phyloP scores from a whole-genome alignment of 345 rosid genomes.

The Firmiana major region DNA sequence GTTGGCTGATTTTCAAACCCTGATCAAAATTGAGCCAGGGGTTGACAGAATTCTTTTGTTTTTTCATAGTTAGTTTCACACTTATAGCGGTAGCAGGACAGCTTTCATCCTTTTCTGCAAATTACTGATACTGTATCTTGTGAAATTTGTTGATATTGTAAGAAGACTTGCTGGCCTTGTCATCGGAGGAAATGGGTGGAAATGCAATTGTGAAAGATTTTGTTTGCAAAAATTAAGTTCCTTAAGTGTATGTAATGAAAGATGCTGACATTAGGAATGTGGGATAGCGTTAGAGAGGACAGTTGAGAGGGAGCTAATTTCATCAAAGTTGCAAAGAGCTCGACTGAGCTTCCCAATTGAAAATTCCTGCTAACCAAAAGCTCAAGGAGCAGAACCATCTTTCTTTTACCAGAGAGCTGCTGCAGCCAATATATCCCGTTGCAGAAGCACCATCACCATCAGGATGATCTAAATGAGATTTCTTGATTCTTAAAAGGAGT shows the following conservation, averaged over 20 bases:
- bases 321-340: too few species aligned
- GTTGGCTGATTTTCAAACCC: slow-evolving; percentile 9
- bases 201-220: not conserved
- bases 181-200: not conserved
- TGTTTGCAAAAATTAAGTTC: not conserved
- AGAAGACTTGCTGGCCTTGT: not conserved
- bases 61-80: not conserved
- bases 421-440: too few species aligned
- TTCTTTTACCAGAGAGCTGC: not conserved
- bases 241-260: not conserved
- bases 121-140: not conserved
- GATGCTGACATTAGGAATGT: too few species aligned
- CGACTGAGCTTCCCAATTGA: too few species aligned
- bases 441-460: too few species aligned
- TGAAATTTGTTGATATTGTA: not conserved
- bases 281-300: too few species aligned
- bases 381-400: not conserved
- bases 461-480: too few species aligned
- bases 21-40: not conserved
- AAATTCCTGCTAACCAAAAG: too few species aligned
- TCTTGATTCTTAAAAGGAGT: too few species aligned
- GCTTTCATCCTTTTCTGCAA: not conserved
- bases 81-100: not conserved
- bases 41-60: not conserved
- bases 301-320: too few species aligned